These are phyloP conservation scores for Nemania sp. DNA, from an alignment of 2,329 filamentous ascomycete genomes.

Conservation along the genomic window DNA sequence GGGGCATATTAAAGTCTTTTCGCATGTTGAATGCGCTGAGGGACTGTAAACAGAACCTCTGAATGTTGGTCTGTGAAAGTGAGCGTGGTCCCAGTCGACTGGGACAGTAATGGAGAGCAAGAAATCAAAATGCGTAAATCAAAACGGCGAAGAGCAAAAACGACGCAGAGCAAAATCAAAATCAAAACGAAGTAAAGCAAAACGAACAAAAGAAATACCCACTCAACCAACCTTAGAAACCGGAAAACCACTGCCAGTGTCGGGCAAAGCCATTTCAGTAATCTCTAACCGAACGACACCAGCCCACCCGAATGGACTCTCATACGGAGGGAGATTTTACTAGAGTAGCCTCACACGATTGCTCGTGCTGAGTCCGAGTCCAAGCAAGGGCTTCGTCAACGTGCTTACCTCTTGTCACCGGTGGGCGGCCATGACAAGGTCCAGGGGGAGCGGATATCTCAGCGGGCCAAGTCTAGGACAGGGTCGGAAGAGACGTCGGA, in stretches of 20 bases:
- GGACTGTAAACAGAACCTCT: neutral
- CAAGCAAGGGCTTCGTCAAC: slow-evolving; percentile 2
- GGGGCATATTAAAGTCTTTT: too few relatives aligned
- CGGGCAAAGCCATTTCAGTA: neutral
- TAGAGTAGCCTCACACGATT: neutral
- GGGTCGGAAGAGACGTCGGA: neutral
- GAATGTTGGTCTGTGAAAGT: neutral
- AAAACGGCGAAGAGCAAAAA: neutral
- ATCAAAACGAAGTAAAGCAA: neutral
- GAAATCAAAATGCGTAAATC: neutral
- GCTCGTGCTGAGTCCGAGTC: slow-evolving; percentile 1
- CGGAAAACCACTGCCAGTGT: neutral
- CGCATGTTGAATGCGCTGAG: neutral
- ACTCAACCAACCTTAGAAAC: neutral
- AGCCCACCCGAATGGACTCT: neutral
- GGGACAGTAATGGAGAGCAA: neutral
- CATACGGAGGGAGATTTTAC: slow-evolving; percentile 3
- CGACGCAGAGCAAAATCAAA: neutral
- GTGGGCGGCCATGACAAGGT: neutral
- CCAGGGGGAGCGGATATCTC: slow-evolving; percentile 9
- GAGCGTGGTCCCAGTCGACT: neutral
- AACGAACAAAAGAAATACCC: neutral
- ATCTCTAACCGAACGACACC: neutral
- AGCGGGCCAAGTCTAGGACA: too few relatives aligned
- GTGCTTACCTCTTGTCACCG: neutral